These are phyloP conservation scores for Pythium myriotylum DNA, from an alignment of 352 stramenopile species.

Conservation along the genomic window DNA sequence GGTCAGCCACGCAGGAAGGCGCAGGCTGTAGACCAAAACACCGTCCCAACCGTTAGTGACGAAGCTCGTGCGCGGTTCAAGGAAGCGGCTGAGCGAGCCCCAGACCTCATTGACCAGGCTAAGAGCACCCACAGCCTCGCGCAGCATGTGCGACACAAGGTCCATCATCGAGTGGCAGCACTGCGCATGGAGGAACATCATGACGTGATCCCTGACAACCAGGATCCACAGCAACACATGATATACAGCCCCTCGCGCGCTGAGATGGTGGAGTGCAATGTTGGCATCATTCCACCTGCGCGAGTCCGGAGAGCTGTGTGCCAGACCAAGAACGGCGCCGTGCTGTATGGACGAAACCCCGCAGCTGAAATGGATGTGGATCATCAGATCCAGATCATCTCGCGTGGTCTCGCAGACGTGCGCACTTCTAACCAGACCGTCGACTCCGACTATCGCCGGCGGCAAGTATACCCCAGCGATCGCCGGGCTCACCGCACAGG, in stretches of 20 bases:
- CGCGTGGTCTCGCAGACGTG: slow-evolving; percentile 15
- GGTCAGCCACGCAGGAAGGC: slow-evolving; percentile 11
- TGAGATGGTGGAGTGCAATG: slow-evolving; percentile 19
- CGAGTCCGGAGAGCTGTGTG: slow-evolving; percentile 25
- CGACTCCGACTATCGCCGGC: slow-evolving; percentile 15
- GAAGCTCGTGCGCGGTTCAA: slow-evolving; percentile 47
- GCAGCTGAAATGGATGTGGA: slow-evolving; percentile 21
- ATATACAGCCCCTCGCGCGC: slow-evolving; percentile 2
- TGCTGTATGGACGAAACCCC: slow-evolving; percentile 19
- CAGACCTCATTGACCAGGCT: slow-evolving; percentile 65
- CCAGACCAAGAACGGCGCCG: slow-evolving; percentile 26
- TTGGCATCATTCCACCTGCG: slow-evolving; percentile 26
- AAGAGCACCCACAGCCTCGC: slow-evolving; percentile 70
- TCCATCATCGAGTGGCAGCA: slow-evolving; percentile 60
- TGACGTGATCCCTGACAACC: slow-evolving; percentile 26
- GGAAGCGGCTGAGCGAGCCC: slow-evolving; percentile 46
- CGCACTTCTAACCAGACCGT: slow-evolving; percentile 22
- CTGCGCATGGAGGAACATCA: slow-evolving; percentile 64
- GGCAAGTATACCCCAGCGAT: slow-evolving; percentile 10
- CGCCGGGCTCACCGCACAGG: neutral
- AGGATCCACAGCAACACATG: slow-evolving; percentile 32
- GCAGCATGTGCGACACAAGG: slow-evolving; percentile 62
- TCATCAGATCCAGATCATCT: slow-evolving; percentile 26
- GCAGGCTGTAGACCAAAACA: slow-evolving; percentile 8
- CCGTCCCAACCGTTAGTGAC: neutral